phyloP scores from a whole-genome alignment of 768 basidiomycete genomes.

The Leccinum variicolor region DNA sequence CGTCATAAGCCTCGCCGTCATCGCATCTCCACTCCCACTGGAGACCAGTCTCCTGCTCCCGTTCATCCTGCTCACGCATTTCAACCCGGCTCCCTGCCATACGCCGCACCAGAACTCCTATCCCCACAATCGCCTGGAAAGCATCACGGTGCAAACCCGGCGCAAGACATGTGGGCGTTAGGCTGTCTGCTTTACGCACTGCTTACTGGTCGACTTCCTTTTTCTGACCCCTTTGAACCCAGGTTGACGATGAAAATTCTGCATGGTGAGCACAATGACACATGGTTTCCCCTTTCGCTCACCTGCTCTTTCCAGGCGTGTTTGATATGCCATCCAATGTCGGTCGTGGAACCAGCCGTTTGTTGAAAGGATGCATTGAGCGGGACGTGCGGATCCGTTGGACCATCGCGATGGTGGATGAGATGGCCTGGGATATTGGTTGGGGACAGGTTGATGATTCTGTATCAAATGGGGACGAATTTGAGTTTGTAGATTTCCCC shows the following conservation, averaged over 20 bases:
- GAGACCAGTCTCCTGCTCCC: constrained; percentile 25
- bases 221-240: constrained; percentile 87
- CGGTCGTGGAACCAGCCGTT: constrained; percentile 59
- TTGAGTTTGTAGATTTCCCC: constrained; percentile 24
- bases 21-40: constrained; percentile 43
- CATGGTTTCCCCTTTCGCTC: constrained; percentile 2
- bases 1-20: constrained; percentile 44
- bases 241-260: constrained; percentile 90
- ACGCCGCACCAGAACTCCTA: constrained; percentile 86
- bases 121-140: constrained; percentile 49
- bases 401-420: constrained; percentile 79
- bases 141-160: constrained; percentile 43
- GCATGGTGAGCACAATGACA: constrained; percentile 52
- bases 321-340: constrained; percentile 57
- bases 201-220: constrained; percentile 82
- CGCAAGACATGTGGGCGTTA: constrained; percentile 95
- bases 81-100: constrained; percentile 85
- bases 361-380: constrained; percentile 80
- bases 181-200: constrained; percentile 88
- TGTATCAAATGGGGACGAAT: constrained; percentile 27
- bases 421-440: constrained; percentile 77
- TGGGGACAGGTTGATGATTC: constrained; percentile 51
- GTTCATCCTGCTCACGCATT: constrained; percentile 40
- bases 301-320: constrained; percentile 42
- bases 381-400: constrained; percentile 60